Base-by-base conservation (phyloP, 805 yeast genomes). In the Isabelozyma rhagii region DNA sequence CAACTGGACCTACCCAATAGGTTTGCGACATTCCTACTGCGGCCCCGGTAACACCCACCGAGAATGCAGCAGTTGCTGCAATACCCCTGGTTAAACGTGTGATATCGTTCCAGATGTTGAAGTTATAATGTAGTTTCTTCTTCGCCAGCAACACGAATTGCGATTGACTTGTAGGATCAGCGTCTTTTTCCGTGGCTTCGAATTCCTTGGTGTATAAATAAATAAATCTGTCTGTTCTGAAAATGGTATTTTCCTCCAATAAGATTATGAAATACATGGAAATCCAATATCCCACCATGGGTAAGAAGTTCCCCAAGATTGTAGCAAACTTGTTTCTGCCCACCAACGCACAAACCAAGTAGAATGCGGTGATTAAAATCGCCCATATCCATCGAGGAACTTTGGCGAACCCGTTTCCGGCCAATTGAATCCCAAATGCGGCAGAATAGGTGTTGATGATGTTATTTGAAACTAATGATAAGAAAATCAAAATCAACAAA, bases 271-370 rank as follows among this genome's bases (percentile, higher is more conserved):
- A 81, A 64, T 89, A 90, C 70, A 89, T 87, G 50, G 92, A 81
- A 49, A 88, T 81, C 97, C 97, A 89, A 68, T 89, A 89, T 1
- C 96, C 96, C 51, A 89, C 80, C 96, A 89, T 89, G 8, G 97
- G 96, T 59, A 89, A 71, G 67, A 89, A 89, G 60, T 89, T 89
- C 9, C 89, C 83, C 56, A 89, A 71, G 51, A 90, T 88, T 3
- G 82, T 75, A 49, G 89, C 75, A 62, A 90, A 86, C 57, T 84
- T 83, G 61, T 85, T 71, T 57, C 86, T 77, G 9, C 97, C 97
- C 18, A 80, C 92, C 51, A 89, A 68, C 1, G 96, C 84, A 62
- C 89, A 79, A 3, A 85, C 81, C 53, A 87, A 71, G 59, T 84
- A 87, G 18, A 87, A 69, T 1, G 74, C 78, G 11, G 90, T 85